Base-by-base conservation (phyloP, 306 rosid species). In the Lithocarpus polystachyus region DNA sequence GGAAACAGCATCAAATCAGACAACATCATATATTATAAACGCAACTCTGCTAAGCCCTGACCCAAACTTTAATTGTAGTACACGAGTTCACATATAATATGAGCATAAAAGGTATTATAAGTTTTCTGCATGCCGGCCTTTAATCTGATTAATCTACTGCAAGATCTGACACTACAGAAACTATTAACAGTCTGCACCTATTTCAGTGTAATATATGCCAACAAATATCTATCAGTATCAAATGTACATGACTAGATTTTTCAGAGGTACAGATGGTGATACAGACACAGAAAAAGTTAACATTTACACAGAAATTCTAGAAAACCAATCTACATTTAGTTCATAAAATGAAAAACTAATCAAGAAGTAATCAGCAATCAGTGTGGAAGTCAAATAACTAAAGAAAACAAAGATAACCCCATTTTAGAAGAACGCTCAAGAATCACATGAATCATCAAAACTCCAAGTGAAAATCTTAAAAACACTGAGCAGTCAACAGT, bases 1-100 rank as follows among this genome's bases (percentile, higher is more conserved):
- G 45, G 19, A 28, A 68, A 61, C 61, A 75, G 14, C 60, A 74
- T 73, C 6, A 76, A 23, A 75, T 23, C 28, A 59, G 29, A 59
- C 5, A 10, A 43, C 15, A 10, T 23, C 15, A 22, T 59, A 23
- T 11, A 59, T 64, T 6, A 26, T 29, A 18, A 6, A 29, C 14
- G 4, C 70, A 76, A 6, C 54, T 51, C 52, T 62, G 17, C 13
- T 5, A 61, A 61, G 7, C 37, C 68, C 6, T 61, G 28, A 23
- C 28, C 19, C 31, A 29, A 26, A 61, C 14, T 48, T 64, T 28
- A 29, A 29, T 29, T 64, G 18, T 35, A 19, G 40, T 5, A 18
- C 80, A 69, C 71, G 52, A 69, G 45, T 45, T 75, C 56, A 18
- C 59, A 68, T 11, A 22, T 19, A 29, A 48, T 69, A 56, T 56